phyloP scores from a whole-genome alignment of 805 yeast species.

The Teunomyces gatunensis region DNA sequence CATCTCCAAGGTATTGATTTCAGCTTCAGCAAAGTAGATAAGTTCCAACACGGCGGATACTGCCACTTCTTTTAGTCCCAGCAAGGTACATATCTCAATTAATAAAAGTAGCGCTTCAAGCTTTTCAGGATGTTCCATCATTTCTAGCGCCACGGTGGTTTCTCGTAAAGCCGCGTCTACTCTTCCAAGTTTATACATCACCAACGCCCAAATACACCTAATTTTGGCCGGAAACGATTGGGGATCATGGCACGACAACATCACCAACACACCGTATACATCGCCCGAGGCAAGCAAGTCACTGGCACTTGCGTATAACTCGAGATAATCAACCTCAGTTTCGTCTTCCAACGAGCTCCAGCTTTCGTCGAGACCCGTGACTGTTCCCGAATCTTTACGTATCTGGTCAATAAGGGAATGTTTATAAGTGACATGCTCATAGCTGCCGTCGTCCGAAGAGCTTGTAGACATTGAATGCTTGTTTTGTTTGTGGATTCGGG shows the following conservation, averaged over 20 bases:
- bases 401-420: conserved; percentile 1
- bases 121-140: conserved; percentile 12
- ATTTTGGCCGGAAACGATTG: conserved; percentile 9
- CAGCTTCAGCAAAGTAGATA: conserved; percentile 6
- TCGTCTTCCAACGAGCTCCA: conserved; percentile 1
- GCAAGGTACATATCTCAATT: conserved; percentile 13
- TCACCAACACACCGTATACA: conserved; percentile 16
- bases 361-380: not conserved
- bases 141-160: conserved; percentile 23
- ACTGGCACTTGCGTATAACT: conserved; percentile 6
- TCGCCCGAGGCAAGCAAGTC: conserved; percentile 6
- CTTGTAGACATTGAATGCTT: no score
- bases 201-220: conserved; percentile 16
- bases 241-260: conserved; percentile 10
- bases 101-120: conserved; percentile 14
- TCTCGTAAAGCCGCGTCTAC: conserved; percentile 22
- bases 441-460: conserved; percentile 1
- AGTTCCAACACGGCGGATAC: conserved; percentile 13
- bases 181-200: conserved; percentile 24
- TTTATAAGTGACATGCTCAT: not conserved
- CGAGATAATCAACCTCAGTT: not conserved
- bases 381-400: not conserved
- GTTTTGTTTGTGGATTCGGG: no score
- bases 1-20: not conserved
- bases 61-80: conserved; percentile 12